Evolutionary conservation across 192 early-diverging fungal species (phyloP).

Genomic region (Entomortierella beljakovae): DNA sequence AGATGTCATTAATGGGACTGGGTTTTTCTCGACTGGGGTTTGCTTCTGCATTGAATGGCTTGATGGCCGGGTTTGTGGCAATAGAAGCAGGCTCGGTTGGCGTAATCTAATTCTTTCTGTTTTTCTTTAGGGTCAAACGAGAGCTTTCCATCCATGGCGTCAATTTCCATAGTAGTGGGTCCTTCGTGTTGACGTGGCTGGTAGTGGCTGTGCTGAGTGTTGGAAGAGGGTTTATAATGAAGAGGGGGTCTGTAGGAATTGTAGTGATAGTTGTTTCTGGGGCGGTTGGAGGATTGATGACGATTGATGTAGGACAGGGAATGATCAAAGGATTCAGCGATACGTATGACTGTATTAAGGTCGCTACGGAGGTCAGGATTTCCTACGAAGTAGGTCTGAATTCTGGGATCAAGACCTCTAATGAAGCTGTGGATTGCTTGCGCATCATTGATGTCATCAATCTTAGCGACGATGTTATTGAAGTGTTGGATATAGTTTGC

Average conservation of each 20-base stretch:
- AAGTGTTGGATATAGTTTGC: no score
- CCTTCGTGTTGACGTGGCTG: not conserved
- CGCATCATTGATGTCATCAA: not conserved
- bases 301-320: no score
- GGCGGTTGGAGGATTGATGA: no score
- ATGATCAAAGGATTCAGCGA: constrained; percentile 2
- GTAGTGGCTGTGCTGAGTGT: no score
- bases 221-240: no score
- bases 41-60: not conserved
- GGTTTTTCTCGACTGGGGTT: constrained; percentile 7
- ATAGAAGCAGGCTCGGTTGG: no score
- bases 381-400: constrained; percentile 1
- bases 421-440: not conserved
- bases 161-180: constrained; percentile 1
- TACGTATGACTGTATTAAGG: not conserved
- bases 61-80: not conserved
- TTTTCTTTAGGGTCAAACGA: no score
- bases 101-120: no score
- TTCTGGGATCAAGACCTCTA: not conserved
- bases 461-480: not conserved
- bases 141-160: not conserved
- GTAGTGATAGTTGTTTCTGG: no score
- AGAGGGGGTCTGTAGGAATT: no score
- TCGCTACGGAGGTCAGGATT: not conserved
- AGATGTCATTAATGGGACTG: constrained; percentile 13